Conservation (phyloP, 345 rosid genomes). For the Hypericum perforatum region DNA sequence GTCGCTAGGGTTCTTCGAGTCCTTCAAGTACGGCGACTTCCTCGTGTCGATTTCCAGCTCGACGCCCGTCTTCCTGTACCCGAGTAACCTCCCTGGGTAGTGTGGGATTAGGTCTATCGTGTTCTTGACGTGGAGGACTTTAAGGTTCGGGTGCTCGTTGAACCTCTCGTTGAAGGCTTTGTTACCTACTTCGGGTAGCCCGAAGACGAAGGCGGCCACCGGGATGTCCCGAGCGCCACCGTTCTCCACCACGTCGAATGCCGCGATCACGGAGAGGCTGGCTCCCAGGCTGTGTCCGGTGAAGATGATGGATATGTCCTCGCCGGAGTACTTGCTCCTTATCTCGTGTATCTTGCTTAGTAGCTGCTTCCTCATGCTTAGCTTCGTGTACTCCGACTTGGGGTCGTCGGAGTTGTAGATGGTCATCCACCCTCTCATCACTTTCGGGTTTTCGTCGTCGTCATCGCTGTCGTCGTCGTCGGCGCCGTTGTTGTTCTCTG, state of each 20-base stretch:
- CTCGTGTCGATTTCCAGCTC: constrained; percentile 61
- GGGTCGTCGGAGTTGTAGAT: constrained; percentile 56
- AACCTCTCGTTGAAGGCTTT: constrained; percentile 43
- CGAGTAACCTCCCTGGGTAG: constrained; percentile 55
- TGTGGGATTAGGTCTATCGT: constrained; percentile 57
- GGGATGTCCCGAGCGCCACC: constrained; percentile 44
- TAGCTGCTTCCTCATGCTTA: constrained; percentile 52
- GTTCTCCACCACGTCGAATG: constrained; percentile 64
- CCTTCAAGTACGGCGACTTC: constrained; percentile 57
- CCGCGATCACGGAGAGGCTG: constrained; percentile 50
- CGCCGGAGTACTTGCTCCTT: constrained; percentile 35
- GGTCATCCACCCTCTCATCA: constrained; percentile 78
- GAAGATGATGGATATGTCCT: constrained; percentile 46
- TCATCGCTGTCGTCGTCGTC: constrained; percentile 38
- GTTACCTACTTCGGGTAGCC: constrained; percentile 73
- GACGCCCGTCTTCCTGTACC: constrained; percentile 37
- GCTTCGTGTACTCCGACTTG: constrained; percentile 48
- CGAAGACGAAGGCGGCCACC: constrained; percentile 62
- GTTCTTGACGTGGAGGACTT: constrained; percentile 55
- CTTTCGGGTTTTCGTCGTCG: constrained; percentile 33
- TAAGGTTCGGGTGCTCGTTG: constrained; percentile 34
- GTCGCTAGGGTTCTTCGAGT: constrained; percentile 59
- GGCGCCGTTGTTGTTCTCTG: constrained; percentile 35
- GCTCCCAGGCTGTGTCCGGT: constrained; percentile 89
- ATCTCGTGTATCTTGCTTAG: constrained; percentile 42